Percentiles rank a stretch among this genome's conserved stretches.
These are phyloP conservation scores for Aspergillus sp. DNA, from an alignment of 2,329 filamentous ascomycete genomes.

Conservation along the genomic window DNA sequence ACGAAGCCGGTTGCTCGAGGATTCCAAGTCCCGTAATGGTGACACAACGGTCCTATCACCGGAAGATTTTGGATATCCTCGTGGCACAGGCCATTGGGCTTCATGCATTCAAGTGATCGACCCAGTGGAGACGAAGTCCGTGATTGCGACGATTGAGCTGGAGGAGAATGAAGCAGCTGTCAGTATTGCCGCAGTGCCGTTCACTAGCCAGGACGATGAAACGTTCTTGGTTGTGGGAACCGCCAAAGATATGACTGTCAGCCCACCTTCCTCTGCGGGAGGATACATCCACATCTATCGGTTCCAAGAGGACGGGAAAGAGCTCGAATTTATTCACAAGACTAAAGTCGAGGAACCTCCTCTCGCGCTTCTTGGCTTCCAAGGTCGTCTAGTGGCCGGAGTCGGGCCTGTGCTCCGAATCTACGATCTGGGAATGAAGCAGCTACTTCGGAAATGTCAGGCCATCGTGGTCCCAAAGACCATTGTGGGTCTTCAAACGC, in stretches of 20 bases:
- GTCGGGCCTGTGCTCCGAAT: constrained; percentile 79
- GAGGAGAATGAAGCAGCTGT: constrained; percentile 90
- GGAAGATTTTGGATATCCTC: constrained; percentile 85
- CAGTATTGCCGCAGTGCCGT: constrained; percentile 79
- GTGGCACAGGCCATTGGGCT: constrained; percentile 83
- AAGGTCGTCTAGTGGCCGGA: constrained; percentile 84
- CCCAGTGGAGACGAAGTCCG: constrained; percentile 69
- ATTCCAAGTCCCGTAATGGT: constrained; percentile 69
- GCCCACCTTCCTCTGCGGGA: constrained; percentile 70
- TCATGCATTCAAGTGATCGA: constrained; percentile 94
- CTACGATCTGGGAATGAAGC: constrained; percentile 90
- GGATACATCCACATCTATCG: constrained; percentile 93
- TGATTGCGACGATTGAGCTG: constrained; percentile 77
- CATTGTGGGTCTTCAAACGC: constrained; percentile 86
- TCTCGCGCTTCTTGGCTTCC: constrained; percentile 86
- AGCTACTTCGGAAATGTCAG: constrained; percentile 89
- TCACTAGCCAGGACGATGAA: constrained; percentile 85
- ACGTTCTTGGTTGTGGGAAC: constrained; percentile 92
- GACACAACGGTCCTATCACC: constrained; percentile 70
- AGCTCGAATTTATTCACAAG: constrained; percentile 93
- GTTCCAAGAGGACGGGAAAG: constrained; percentile 80
- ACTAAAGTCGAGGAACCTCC: constrained; percentile 89
- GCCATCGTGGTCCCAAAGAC: constrained; percentile 74
- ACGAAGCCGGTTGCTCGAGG: constrained; percentile 69
- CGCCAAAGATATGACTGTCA: constrained; percentile 82